These are phyloP conservation scores for Emergomyces africanus DNA, from an alignment of 2,329 filamentous ascomycete genomes.

Conservation along the genomic window DNA sequence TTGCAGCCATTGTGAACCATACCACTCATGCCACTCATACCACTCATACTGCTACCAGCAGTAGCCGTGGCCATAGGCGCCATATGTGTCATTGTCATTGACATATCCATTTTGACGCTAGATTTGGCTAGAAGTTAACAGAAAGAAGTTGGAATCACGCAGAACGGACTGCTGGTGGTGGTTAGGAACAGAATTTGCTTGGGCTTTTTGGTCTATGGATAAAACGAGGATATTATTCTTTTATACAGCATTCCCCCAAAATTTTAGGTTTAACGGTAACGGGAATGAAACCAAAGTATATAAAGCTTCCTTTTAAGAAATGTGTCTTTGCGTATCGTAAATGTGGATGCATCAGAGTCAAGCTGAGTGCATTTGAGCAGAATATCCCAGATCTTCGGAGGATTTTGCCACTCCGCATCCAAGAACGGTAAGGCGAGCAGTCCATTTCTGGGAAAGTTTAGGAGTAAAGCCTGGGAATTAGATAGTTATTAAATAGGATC, in stretches of 20 bases:
- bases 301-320: too few species aligned
- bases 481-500: too few species aligned
- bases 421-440: background rate
- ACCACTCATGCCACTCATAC: constrained; percentile 2
- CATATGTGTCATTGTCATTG: background rate
- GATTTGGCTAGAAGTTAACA: background rate
- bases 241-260: background rate
- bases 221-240: background rate
- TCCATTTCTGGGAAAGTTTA: background rate
- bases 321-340: background rate
- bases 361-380: background rate
- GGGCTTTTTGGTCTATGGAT: too few species aligned
- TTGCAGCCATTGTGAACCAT: constrained; percentile 16
- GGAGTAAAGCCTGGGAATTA: background rate
- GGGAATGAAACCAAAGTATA: background rate
- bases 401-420: background rate
- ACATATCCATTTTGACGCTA: background rate
- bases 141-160: background rate
- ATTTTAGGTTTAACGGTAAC: background rate
- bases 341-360: background rate
- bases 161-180: background rate
- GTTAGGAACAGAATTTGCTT: background rate
- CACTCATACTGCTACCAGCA: constrained; percentile 1
- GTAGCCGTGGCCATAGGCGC: constrained; percentile 2
- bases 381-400: background rate